Conservation (phyloP, 805 yeast species). For the Teunomyces pallodes region DNA sequence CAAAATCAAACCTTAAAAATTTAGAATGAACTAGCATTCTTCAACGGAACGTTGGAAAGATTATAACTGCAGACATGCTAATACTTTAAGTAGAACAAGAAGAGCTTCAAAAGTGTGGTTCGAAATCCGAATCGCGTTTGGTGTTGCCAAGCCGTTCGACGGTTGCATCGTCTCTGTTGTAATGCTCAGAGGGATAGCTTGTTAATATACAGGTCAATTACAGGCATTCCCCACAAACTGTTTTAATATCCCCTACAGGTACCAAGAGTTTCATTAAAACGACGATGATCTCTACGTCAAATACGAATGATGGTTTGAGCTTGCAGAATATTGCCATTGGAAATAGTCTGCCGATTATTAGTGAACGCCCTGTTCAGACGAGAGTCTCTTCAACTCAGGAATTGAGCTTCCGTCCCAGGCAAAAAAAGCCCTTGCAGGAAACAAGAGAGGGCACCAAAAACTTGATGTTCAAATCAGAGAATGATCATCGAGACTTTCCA, state of each 20-base stretch:
- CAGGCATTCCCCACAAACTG: no score
- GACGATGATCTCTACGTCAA: background rate
- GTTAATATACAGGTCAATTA: no score
- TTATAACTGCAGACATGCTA: no score
- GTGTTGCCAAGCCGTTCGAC: no score
- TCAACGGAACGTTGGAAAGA: no score
- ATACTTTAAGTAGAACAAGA: no score
- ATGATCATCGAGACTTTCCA: slow-evolving; percentile 15
- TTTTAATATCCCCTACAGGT: background rate
- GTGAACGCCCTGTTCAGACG: background rate
- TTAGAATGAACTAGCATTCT: no score
- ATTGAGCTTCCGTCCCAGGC: background rate
- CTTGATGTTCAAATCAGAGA: slow-evolving; percentile 15
- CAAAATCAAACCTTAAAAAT: no score
- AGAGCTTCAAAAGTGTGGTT: no score
- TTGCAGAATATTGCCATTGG: background rate
- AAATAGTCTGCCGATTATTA: background rate
- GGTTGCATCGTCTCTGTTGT: no score
- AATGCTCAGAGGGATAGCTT: no score
- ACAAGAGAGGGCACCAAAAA: background rate
- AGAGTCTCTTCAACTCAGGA: slow-evolving; percentile 1
- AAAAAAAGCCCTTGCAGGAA: background rate
- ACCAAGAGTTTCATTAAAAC: background rate
- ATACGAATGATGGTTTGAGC: background rate
- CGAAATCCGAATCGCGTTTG: no score